Conservation (phyloP, 305 asterid species). For the Fraxinus albicans region DNA sequence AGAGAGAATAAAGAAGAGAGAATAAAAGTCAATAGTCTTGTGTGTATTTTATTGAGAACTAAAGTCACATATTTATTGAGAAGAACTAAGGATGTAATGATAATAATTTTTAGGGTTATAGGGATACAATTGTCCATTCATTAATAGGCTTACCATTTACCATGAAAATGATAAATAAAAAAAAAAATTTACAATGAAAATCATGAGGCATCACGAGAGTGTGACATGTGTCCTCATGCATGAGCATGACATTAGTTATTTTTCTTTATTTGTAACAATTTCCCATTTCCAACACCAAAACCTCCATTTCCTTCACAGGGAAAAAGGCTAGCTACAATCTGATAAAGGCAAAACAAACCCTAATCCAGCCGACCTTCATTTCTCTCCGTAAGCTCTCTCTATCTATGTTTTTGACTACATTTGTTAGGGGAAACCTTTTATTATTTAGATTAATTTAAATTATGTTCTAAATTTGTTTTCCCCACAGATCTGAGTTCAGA, state of each 20-base stretch:
- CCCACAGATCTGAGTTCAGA: conserved; percentile 31
- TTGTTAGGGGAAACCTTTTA: not conserved
- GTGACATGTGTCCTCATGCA: conserved; percentile 18
- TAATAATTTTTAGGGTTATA: no score
- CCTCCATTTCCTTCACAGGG: conserved; percentile 16
- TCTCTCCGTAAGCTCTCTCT: conserved; percentile 26
- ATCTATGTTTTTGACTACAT: conserved; percentile 13
- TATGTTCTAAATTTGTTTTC: not conserved
- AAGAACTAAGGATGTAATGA: no score
- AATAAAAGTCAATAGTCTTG: no score
- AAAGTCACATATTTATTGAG: no score
- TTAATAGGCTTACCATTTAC: no score
- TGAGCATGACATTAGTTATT: conserved; percentile 1
- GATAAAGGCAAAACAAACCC: conserved; percentile 28
- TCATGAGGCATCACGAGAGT: conserved; percentile 1
- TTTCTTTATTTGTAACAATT: conserved; percentile 34
- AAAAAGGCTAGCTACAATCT: conserved; percentile 24
- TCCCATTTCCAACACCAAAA: conserved; percentile 7
- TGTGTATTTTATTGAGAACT: no score
- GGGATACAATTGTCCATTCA: no score
- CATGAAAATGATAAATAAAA: not conserved
- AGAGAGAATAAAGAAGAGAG: no score
- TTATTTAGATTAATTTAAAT: conserved; percentile 1
- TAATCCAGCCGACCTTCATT: conserved; percentile 37
- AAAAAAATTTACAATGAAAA: not conserved